Percentiles rank a stretch among this genome's conserved stretches.
phyloP scores from a whole-genome alignment of 2,329 filamentous ascomycete species.

The Aureobasidium sp. region DNA sequence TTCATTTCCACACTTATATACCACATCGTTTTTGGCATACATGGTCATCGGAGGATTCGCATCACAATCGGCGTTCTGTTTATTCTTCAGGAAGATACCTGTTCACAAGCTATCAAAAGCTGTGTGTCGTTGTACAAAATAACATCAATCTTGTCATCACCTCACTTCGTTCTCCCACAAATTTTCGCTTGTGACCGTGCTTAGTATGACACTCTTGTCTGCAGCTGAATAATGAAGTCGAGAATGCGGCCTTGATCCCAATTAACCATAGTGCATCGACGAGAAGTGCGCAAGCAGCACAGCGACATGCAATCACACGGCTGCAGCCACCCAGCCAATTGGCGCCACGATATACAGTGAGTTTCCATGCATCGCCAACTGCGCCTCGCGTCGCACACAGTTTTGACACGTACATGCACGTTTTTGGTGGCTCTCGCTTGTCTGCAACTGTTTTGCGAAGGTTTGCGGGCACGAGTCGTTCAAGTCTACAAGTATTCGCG shows the following conservation, averaged over 20 bases:
- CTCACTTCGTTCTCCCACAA: not conserved
- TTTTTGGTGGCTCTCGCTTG: constrained; percentile 4
- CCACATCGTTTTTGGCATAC: constrained; percentile 5
- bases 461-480: not conserved
- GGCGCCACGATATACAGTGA: constrained; percentile 2
- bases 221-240: not conserved
- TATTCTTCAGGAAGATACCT: not conserved
- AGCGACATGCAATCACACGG: constrained; percentile 2
- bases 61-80: constrained; percentile 8
- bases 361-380: constrained; percentile 4
- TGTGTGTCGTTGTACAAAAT: constrained; percentile 3
- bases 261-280: not conserved
- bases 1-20: constrained; percentile 9
- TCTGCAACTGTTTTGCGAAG: not conserved
- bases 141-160: not conserved
- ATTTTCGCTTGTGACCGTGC: not conserved
- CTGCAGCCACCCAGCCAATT: constrained; percentile 12
- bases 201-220: not conserved
- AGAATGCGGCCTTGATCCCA: not conserved
- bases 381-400: constrained; percentile 8
- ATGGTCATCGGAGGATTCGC: constrained; percentile 2
- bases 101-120: not conserved
- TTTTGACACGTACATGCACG: constrained; percentile 13
- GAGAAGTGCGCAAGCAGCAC: constrained; percentile 8
- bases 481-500: constrained; percentile 3